Conservation (phyloP, 2,329 filamentous ascomycete species). For the Colletotrichum agaves region DNA sequence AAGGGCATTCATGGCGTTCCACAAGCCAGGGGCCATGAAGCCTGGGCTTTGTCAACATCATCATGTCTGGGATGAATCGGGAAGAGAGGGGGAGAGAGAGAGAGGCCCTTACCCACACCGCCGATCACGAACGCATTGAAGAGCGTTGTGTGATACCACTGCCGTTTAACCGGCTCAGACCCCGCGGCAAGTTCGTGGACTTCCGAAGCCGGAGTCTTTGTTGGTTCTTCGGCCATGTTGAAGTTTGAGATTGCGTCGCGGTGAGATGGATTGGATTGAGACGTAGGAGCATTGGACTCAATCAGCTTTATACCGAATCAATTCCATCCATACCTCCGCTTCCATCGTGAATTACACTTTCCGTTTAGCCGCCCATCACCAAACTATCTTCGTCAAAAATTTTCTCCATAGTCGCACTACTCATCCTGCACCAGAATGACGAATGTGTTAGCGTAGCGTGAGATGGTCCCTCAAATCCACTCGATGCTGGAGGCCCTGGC, state of each 20-base stretch:
- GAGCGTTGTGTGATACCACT: constrained; percentile 60
- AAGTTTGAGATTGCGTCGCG: neutral
- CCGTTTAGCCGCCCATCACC: neutral
- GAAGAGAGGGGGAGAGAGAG: neutral
- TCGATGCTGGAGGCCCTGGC: neutral
- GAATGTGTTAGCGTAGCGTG: constrained; percentile 25
- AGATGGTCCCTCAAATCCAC: constrained; percentile 12
- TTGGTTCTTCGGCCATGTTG: constrained; percentile 23
- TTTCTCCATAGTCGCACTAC: neutral
- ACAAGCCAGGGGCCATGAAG: constrained; percentile 61
- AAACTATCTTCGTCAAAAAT: neutral
- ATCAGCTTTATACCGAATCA: neutral
- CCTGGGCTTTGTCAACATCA: neutral
- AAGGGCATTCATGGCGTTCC: constrained; percentile 66
- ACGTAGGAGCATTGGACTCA: neutral
- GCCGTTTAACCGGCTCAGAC: constrained; percentile 17
- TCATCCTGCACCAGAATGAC: constrained; percentile 29
- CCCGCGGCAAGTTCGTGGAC: constrained; percentile 5
- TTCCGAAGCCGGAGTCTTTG: constrained; percentile 1
- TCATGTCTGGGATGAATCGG: neutral
- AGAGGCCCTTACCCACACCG: constrained; percentile 50
- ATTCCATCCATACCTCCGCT: neutral
- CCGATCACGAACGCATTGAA: constrained; percentile 66
- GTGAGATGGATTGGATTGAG: neutral
- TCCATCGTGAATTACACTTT: neutral